phyloP scores from a whole-genome alignment of 129 eudicot genomes.

The carrot (Daucus carota) region DNA sequence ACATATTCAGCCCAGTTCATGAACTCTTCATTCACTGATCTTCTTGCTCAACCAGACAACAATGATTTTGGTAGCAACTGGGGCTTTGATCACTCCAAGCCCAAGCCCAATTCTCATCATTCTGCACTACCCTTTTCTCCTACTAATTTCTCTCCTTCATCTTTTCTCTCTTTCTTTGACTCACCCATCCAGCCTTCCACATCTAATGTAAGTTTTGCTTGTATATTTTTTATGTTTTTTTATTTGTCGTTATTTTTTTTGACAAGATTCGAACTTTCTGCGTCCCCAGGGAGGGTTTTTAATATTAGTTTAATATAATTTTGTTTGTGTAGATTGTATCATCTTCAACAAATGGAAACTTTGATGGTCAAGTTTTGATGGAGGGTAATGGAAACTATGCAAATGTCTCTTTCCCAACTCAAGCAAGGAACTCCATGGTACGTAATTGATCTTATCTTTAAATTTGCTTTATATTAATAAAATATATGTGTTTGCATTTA shows the following conservation, averaged over 20 bases:
- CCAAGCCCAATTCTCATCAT: constrained; percentile 26
- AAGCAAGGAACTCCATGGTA: constrained; percentile 23
- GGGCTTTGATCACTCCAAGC: constrained; percentile 35
- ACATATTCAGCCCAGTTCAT: constrained; percentile 43
- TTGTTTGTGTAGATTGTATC: constrained; percentile 46
- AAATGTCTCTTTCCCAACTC: constrained; percentile 60
- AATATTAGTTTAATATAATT: constrained; percentile 12
- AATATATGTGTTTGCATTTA: neutral
- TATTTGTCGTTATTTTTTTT: neutral
- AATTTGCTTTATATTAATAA: neutral
- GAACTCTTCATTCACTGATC: constrained; percentile 52
- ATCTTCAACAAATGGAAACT: constrained; percentile 72
- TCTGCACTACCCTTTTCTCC: constrained; percentile 28
- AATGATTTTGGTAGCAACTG: constrained; percentile 19
- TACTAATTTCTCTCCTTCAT: no score
- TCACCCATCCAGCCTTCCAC: constrained; percentile 63
- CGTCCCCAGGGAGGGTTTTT: no score
- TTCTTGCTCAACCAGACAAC: constrained; percentile 34
- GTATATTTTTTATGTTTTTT: neutral
- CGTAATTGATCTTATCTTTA: neutral
- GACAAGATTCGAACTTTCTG: no score
- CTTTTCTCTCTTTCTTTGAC: constrained; percentile 68
- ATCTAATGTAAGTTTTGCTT: constrained; percentile 40
- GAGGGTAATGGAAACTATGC: constrained; percentile 39
- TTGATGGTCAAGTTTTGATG: constrained; percentile 31